Evolutionary conservation across 805 yeast genomes (phyloP), one percentile per base, ranked within the genome.

Genomic region (Brettanomyces sp.): DNA sequence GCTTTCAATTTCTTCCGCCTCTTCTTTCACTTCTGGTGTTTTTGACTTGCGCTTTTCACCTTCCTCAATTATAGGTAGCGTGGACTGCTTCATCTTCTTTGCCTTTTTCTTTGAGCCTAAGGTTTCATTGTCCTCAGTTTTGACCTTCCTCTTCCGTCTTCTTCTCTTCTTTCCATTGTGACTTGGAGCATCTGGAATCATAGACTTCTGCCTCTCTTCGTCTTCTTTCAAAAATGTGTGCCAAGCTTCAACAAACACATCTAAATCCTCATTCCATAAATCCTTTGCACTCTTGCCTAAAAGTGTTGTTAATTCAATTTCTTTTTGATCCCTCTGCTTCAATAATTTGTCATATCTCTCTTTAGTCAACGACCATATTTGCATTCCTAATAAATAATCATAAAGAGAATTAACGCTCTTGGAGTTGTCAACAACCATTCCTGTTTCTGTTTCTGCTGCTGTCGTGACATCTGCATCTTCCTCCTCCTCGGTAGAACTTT

Each of bases 351-450:
- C 90, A 59, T 90, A 93, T 55, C 93, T 77, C 65, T 93, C 99
- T 48, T 73, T 74, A 0, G 99, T 91, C 59, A 93, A 76, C 36
- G 96, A 84, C 93, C 96, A 88, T 52, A 93, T 81, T 34, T 89
- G 78, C 96, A 93, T 85, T 45, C 93, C 95, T 45, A 93, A 71
- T 51, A 93, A 71, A 56, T 93, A 93, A 57, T 93, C 98, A 63
- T 79, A 91, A 5, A 82, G 72, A 8, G 88, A 77, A 44, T 73
- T 72, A 13, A 76, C 66, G 23, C 79, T 82, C 43, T 70, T 74
- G 39, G 57, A 58, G 44, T 61, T 61, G 22, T 58, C 58, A 23
- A 62, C 60, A n/a, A 77, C 74, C 40, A 53, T 41, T 4, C 52
- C 53, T 12, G 48, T 46, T 3, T 45, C 55, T 14, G 45, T 46